Percentiles rank a stretch among this genome's conserved stretches.
phyloP scores from a whole-genome alignment of 2,329 filamentous ascomycete genomes.

The Coleophoma cylindrospora region DNA sequence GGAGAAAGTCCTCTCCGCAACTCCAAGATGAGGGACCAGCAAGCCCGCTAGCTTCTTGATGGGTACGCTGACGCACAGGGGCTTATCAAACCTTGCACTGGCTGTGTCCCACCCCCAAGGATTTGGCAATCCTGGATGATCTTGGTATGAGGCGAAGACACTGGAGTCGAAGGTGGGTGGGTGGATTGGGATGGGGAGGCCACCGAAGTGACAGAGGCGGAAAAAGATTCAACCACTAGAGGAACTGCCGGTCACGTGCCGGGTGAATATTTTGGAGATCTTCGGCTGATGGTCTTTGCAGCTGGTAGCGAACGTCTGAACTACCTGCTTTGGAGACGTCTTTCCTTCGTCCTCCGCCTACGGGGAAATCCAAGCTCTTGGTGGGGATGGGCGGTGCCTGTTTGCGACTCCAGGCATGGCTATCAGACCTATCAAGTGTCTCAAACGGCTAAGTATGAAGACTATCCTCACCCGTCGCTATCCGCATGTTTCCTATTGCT shows the following conservation, averaged over 20 bases:
- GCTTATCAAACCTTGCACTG: background rate
- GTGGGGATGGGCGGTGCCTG: background rate
- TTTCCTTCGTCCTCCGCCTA: background rate
- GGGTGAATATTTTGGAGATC: background rate
- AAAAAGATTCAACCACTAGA: background rate
- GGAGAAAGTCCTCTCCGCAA: background rate
- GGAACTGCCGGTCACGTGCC: background rate
- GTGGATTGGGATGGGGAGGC: too few species aligned
- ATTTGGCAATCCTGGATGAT: too few species aligned
- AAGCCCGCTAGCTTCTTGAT: too few species aligned
- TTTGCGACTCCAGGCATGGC: background rate
- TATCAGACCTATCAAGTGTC: background rate
- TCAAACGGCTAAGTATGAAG: constrained; percentile 1
- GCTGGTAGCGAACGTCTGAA: too few species aligned
- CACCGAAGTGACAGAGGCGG: too few species aligned
- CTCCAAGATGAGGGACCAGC: too few species aligned
- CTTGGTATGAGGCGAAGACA: too few species aligned
- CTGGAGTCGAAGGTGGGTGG: too few species aligned
- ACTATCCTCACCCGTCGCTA: too few species aligned
- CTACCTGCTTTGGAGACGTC: background rate
- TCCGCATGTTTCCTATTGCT: too few species aligned
- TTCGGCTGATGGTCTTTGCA: background rate
- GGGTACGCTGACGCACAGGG: background rate
- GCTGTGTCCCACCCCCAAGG: background rate
- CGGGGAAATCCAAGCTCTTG: background rate